A percentile compares a stretch with the other conserved stretches of the same genome.
These are phyloP conservation scores for Diaporthe aspalathi DNA, from an alignment of 2,329 filamentous ascomycete species.

Conservation along the genomic window DNA sequence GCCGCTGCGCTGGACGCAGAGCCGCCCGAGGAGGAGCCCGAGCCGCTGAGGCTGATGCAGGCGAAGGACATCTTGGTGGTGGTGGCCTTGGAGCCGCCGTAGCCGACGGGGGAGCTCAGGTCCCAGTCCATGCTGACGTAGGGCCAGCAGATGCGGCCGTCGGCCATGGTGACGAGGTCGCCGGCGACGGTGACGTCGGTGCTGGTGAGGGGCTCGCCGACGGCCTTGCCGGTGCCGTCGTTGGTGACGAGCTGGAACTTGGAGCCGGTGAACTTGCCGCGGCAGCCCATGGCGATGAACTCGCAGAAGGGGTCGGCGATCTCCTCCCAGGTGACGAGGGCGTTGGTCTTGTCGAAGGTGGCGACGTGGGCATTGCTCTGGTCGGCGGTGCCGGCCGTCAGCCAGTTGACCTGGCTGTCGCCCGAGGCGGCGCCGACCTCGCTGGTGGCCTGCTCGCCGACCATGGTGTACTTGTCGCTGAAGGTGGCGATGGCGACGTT, in stretches of 20 bases:
- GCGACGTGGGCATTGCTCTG: conserved; percentile 70
- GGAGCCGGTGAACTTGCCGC: conserved; percentile 67
- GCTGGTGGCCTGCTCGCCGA: conserved; percentile 64
- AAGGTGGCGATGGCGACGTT: conserved; percentile 70
- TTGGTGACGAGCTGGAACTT: conserved; percentile 68
- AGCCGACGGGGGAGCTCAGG: conserved; percentile 43
- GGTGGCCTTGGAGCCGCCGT: conserved; percentile 45
- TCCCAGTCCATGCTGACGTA: conserved; percentile 68
- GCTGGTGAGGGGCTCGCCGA: conserved; percentile 62
- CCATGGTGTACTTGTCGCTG: conserved; percentile 67
- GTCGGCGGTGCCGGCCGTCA: conserved; percentile 59
- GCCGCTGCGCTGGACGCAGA: conserved; percentile 3
- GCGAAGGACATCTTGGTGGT: conserved; percentile 65
- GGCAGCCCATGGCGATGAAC: conserved; percentile 69
- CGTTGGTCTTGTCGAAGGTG: conserved; percentile 62
- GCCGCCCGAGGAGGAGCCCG: conserved; percentile 3
- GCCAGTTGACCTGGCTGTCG: conserved; percentile 70
- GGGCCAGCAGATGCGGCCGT: conserved; percentile 71
- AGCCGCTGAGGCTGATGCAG: conserved; percentile 50
- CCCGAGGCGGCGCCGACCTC: conserved; percentile 63
- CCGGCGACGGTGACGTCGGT: conserved; percentile 69
- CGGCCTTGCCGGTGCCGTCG: conserved; percentile 61
- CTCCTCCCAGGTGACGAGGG: conserved; percentile 71
- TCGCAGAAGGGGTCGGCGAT: conserved; percentile 66
- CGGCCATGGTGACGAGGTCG: conserved; percentile 70